Base-by-base conservation (phyloP, 2,329 filamentous ascomycete genomes). In the Fusarium heterosporum region DNA sequence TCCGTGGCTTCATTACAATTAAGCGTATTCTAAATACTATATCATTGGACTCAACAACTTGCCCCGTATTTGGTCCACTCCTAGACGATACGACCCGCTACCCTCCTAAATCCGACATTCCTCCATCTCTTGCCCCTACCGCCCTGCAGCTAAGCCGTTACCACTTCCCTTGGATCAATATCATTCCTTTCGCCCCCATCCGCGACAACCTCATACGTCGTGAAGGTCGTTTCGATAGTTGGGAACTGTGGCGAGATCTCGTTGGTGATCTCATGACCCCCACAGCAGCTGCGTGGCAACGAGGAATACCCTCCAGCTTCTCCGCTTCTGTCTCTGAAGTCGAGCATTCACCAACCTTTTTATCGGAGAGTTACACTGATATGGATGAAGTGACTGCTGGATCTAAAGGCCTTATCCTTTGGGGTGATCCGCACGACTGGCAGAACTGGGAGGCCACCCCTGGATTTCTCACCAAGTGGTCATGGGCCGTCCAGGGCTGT, bases 161-260 rank as follows among this genome's bases (percentile, higher is more conserved):
- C 7, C 38, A 56, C n/a, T 54, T 54, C 17, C 54, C 54, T 6
- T 56, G 38, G 48, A 54, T 56, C 22, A 56, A 56, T 4, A 42
- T 43, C 0, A 43, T 56, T 4, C 54, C 54, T 0, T 54, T 56
- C 0, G 6, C 29, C 2, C 25, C 25, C 2, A 2, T 54, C 0
- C 48, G 48, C 0, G 38, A 56, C 1, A 56, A 56, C 14, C 38
- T 54, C 1, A 43, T 56, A 1, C 14, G 30, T 0, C 47, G 30
- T 2, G 48, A 38, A 30, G 48, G 54, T 1, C 48, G 14, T 11
- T 56, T 54, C 13, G 30, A 56, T 1, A 25, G 17, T n/a, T 54
- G 26, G 0, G 47, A 43, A 26, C 0, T 56, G 0, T 56, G 38
- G 54, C 7, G 28, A 2, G 54, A 43, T 19, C 26, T 56, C 2